Base-by-base conservation (phyloP, 768 basidiomycete species). In the Termitomyces sp. region DNA sequence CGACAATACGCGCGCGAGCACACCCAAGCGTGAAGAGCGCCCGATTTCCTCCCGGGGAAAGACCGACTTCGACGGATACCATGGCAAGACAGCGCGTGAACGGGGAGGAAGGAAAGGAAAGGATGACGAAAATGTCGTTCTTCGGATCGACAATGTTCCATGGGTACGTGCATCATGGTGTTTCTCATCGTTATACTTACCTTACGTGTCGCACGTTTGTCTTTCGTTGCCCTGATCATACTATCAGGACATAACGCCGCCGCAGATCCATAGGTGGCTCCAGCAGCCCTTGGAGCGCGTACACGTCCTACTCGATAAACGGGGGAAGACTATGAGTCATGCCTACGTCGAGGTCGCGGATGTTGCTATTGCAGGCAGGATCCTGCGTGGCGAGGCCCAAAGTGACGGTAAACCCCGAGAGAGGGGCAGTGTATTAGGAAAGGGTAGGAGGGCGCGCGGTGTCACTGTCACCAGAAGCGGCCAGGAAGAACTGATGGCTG, bases 101-200 rank as follows among this genome's bases (percentile, higher is more conserved):
- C 32, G 50, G 17, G 62, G 40, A 16, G 23, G 62, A 47, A 44
- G 49, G 45, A 53, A 53, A 17, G 56, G 38, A 43, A 67, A 64
- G 64, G 46, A 63, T 29, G 65, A 71, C 43, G 80, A 83, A 35
- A 73, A 78, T 25, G 76, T 85, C 31, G 90, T 93, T 12, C 77
- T 94, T 43, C 77, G 92, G 25, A 89, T 94, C 62, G 92, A 93
- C 68, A 93, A 94, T 64, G 90, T 93, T 53, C 92, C 92, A 49
- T 93, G 91, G 91, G 90, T 91, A 65, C 42, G 82, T 56, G 16
- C 49, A 41, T 52, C 50, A 32, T 25, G 27, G 23, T 31, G 2
- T 48, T 32, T 52, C 34, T 50, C 12, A 27, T 47, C n/a, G 9
- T 34, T 48, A 35, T 6, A n/a, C 21, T 29, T 38, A 43, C 10